Percentiles rank a stretch among this genome's conserved stretches.
Conservation (phyloP, 441 rosid genomes). For the Sinapis alba region DNA sequence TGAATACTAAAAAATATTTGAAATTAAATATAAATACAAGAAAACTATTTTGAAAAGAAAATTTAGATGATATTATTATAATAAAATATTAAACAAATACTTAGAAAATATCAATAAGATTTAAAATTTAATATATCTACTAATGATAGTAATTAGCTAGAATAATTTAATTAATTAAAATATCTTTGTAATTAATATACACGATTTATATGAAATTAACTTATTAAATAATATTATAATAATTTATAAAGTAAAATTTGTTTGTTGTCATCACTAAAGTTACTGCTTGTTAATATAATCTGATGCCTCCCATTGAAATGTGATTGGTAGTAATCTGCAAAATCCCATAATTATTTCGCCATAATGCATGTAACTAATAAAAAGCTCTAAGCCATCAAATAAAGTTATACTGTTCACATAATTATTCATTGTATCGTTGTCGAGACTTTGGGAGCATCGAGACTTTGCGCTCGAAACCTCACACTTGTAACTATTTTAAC, state of each 20-base stretch:
- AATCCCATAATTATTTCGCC: background rate
- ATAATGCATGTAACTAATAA: background rate
- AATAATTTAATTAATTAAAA: background rate
- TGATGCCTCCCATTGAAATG: background rate
- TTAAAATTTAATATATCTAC: background rate
- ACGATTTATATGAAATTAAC: background rate
- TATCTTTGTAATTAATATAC: background rate
- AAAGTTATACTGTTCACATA: background rate
- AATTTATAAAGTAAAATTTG: background rate
- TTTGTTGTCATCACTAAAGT: background rate
- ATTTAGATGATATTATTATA: background rate
- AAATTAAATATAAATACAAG: too few relatives aligned
- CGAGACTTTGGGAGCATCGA: conserved; percentile 21
- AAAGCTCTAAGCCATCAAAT: conserved; percentile 24
- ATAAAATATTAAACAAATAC: background rate
- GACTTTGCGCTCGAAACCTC: conserved; percentile 19
- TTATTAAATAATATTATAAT: background rate
- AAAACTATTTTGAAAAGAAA: too few relatives aligned
- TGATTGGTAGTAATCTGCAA: background rate
- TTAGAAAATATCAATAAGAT: background rate
- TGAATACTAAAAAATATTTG: too few relatives aligned
- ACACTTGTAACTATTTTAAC: conserved; percentile 30
- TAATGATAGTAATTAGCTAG: background rate
- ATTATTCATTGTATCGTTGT: conserved; percentile 32
- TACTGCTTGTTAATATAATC: background rate